phyloP scores from a whole-genome alignment of 768 basidiomycete species.

The Hydnomerulius pinastri region DNA sequence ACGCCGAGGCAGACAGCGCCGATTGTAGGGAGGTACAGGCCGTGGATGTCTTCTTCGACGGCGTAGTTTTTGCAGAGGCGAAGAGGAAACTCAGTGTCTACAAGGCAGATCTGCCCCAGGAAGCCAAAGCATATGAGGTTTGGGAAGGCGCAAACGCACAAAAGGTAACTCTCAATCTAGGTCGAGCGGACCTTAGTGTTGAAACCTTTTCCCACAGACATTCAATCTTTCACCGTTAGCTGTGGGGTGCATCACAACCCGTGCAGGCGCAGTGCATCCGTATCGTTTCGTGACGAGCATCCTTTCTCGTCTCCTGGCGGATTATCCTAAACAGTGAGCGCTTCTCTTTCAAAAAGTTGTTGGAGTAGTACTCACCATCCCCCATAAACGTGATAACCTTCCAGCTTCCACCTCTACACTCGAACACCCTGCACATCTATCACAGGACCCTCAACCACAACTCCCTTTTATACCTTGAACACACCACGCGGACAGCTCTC shows the following conservation, averaged over 20 bases:
- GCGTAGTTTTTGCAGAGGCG: conserved; percentile 35
- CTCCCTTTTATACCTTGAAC: conserved; percentile 38
- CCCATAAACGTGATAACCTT: background rate
- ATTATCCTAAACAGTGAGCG: conserved; percentile 42
- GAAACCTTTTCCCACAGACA: conserved; percentile 36
- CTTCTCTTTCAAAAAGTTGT: conserved; percentile 13
- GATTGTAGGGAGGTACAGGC: conserved; percentile 34
- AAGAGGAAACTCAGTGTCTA: conserved; percentile 48
- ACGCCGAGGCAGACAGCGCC: conserved; percentile 28
- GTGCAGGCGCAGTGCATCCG: conserved; percentile 66
- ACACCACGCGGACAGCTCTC: conserved; percentile 45
- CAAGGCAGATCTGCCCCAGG: conserved; percentile 51
- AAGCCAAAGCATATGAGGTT: conserved; percentile 33
- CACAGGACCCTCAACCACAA: conserved; percentile 21
- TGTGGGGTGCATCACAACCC: conserved; percentile 52
- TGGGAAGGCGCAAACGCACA: conserved; percentile 36
- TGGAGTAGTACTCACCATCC: conserved; percentile 3
- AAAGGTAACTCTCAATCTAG: too few relatives aligned
- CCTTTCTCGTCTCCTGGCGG: conserved; percentile 50
- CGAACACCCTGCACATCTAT: conserved; percentile 43
- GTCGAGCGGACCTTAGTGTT: conserved; percentile 7
- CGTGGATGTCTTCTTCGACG: conserved; percentile 37
- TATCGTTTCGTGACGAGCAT: conserved; percentile 69
- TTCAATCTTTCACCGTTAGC: conserved; percentile 47
- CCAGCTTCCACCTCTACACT: conserved; percentile 44